Evolutionary conservation across 495 filamentous ascomycete genomes (phyloP).

Genomic region (Tuber melanosporum): DNA sequence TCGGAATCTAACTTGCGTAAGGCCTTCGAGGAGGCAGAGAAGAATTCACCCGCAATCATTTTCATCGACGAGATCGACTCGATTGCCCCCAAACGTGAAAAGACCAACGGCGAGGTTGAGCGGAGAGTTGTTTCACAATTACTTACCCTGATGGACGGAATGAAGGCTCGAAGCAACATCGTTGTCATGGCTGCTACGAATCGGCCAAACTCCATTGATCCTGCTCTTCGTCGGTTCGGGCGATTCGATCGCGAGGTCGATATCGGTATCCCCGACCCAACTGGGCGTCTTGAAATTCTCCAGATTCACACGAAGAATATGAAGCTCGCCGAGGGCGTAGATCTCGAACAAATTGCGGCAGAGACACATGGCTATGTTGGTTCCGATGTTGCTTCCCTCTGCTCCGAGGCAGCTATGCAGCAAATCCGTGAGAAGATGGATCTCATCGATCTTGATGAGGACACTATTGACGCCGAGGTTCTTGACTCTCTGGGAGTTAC

Average conservation of each 20-base stretch:
- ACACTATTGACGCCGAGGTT: slow-evolving; percentile 97
- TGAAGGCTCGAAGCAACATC: slow-evolving; percentile 97
- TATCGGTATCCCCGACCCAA: slow-evolving; percentile 95
- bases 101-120: slow-evolving; percentile 99
- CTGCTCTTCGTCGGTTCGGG: slow-evolving; percentile 91
- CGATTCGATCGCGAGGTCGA: slow-evolving; percentile 98
- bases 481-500: slow-evolving; percentile 96
- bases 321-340: slow-evolving; percentile 95
- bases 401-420: slow-evolving; percentile 99
- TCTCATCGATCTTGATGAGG: slow-evolving; percentile 96
- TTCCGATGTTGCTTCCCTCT: slow-evolving; percentile 97
- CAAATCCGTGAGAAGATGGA: slow-evolving; percentile 99
- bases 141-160: slow-evolving; percentile 96
- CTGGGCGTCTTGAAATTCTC: slow-evolving; percentile 95
- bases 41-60: slow-evolving; percentile 98
- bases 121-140: slow-evolving; percentile 97
- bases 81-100: slow-evolving; percentile 98
- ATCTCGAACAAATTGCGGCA: slow-evolving; percentile 90
- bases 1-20: slow-evolving; percentile 96
- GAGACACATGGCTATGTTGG: slow-evolving; percentile 99
- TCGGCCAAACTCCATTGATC: slow-evolving; percentile 94
- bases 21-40: slow-evolving; percentile 98
- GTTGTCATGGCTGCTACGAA: slow-evolving; percentile 99
- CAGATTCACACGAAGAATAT: slow-evolving; percentile 99
- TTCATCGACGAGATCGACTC: slow-evolving; percentile 99